phyloP scores from a whole-genome alignment of 106 monocot species.

The Narthecium ossifragum region DNA sequence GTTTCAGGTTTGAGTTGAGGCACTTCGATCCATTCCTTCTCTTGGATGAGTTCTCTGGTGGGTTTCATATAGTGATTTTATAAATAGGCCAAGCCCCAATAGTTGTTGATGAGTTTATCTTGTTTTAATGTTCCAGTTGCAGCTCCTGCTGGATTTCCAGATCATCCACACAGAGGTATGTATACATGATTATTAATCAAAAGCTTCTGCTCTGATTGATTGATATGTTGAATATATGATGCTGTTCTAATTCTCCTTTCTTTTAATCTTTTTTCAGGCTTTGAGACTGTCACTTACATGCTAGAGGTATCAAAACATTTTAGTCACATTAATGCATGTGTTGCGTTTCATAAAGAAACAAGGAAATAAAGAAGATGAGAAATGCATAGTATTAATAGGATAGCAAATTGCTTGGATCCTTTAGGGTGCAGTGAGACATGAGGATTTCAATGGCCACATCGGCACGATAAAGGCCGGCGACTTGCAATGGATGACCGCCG shows the following conservation, averaged over 20 bases:
- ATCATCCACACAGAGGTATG: constrained; percentile 74
- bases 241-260: too few relatives aligned
- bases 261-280: constrained; percentile 54
- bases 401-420: neutral
- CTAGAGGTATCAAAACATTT: constrained; percentile 30
- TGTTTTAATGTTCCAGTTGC: constrained; percentile 26
- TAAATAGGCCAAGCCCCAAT: too few relatives aligned
- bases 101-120: too few relatives aligned
- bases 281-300: constrained; percentile 87
- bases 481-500: constrained; percentile 95
- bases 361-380: too few relatives aligned
- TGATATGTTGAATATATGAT: neutral
- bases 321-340: too few relatives aligned
- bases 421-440: constrained; percentile 67
- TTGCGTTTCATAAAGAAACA: neutral
- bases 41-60: constrained; percentile 73
- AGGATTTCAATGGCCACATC: constrained; percentile 73
- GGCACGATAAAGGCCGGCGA: constrained; percentile 73
- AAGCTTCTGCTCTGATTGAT: too few relatives aligned
- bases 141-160: constrained; percentile 63
- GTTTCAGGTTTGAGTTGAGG: constrained; percentile 46
- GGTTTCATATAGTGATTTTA: neutral
- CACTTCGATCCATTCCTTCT: constrained; percentile 70
- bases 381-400: too few relatives aligned
- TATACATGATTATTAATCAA: too few relatives aligned